Base-by-base conservation (phyloP, 192 early-diverging fungal genomes). In the Backusella tarrabulga region DNA sequence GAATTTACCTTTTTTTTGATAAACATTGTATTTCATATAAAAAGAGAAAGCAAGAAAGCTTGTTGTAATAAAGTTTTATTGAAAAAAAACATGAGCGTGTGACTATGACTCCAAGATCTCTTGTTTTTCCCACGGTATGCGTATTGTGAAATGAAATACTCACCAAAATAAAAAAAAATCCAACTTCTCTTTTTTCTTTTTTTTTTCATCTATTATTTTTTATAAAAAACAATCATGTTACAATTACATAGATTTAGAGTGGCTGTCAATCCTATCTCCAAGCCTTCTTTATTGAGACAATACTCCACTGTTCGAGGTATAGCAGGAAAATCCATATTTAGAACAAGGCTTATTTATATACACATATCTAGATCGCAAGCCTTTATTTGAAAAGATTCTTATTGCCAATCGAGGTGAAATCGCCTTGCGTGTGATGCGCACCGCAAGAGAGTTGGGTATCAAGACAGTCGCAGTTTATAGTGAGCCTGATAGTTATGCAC, bases 351-450 rank as follows among this genome's bases (percentile, higher is more conserved):
- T 40, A 40, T 40, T 9, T 40, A 44, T 17, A 44, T 44, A 12
- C 4, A 44, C 15, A 44, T 40, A 21, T 4, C 8, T 83, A 89
- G 88, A 81, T 54, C 87, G 87, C 46, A 93, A 94, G 75, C 94
- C 94, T 35, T 82, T 95, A 63, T 97, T 99, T 82, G 92, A 97
- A 87, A 99, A 99, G 85, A 97, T 99, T 67, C 88, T 99, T 66
- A 94, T 99, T 75, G 97, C 96, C 54, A 99, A 99, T 83, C 86
- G 91, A 72, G 94, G 94, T 73, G 94, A 95, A 75, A 94, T 95
- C 76, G 93, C 94, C 34, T 90, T 88, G 79, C 92, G 94, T 67
- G 91, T 94, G 35, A 93, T 93, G 80, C 85, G 88, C 7, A 97
- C 96, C 0, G 94, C 94, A 36, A 91, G 93, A 66, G 85, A 90